These are phyloP conservation scores for Lachancea cidri DNA, from an alignment of 805 yeast genomes.

Conservation along the genomic window DNA sequence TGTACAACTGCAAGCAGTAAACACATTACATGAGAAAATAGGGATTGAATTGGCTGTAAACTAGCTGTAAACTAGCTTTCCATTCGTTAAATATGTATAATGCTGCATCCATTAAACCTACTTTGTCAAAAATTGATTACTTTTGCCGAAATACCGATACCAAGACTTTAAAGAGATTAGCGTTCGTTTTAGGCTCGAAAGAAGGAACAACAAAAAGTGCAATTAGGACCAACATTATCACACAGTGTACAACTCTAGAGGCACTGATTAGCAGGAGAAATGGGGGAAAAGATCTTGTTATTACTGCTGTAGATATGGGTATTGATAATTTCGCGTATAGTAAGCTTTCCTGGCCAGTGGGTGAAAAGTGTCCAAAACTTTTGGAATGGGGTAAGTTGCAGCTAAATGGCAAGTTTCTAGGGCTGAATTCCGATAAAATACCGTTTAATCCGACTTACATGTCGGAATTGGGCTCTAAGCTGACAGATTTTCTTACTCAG, in stretches of 20 bases:
- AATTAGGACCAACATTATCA: constrained; percentile 12
- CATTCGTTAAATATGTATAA: too few relatives aligned
- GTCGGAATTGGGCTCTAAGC: constrained; percentile 17
- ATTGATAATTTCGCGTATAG: constrained; percentile 34
- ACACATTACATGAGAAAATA: too few relatives aligned
- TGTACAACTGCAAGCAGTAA: too few relatives aligned
- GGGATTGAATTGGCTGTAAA: too few relatives aligned
- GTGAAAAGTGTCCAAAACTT: constrained; percentile 22
- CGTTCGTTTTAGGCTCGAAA: constrained; percentile 20
- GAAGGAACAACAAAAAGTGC: constrained; percentile 18
- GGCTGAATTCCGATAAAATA: not conserved
- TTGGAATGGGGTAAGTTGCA: constrained; percentile 36
- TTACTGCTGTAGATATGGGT: constrained; percentile 37
- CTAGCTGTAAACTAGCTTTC: too few relatives aligned
- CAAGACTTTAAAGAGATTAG: constrained; percentile 16
- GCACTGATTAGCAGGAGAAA: constrained; percentile 8
- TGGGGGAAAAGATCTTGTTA: constrained; percentile 14
- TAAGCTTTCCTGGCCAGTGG: constrained; percentile 22
- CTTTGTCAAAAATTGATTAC: constrained; percentile 7
- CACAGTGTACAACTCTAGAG: constrained; percentile 14
- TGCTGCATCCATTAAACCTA: too few relatives aligned
- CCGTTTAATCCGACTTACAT: constrained; percentile 5
- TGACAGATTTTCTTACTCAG: constrained; percentile 25
- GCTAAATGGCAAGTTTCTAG: constrained; percentile 16
- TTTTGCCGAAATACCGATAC: constrained; percentile 16